Evolutionary conservation across 2,329 filamentous ascomycete genomes (phyloP).

Genomic region (Fusarium sp.): DNA sequence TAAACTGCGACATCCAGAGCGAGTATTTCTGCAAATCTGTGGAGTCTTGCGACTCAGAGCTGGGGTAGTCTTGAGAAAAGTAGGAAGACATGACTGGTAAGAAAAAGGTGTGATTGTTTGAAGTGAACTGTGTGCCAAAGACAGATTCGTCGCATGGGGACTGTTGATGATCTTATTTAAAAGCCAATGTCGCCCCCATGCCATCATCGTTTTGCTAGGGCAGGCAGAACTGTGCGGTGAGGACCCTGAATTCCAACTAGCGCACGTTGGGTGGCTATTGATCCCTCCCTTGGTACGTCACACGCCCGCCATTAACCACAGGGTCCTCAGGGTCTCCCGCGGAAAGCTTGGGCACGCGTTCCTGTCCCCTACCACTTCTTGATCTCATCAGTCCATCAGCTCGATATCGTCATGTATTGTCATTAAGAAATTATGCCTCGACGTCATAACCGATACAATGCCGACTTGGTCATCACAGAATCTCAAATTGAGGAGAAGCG

Average conservation of each 20-base stretch:
- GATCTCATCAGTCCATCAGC: neutral
- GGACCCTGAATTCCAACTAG: neutral
- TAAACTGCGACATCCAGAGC: neutral
- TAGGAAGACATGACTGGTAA: neutral
- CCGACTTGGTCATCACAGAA: conserved; percentile 70
- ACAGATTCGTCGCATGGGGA: neutral
- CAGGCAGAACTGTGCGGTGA: neutral
- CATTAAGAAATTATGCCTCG: fast-evolving
- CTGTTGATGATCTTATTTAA: neutral
- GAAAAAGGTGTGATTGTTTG: neutral
- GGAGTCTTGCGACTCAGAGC: neutral
- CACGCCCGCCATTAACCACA: neutral
- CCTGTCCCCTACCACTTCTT: neutral
- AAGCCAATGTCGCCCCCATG: neutral
- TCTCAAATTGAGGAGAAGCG: conserved; percentile 69
- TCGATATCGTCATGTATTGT: neutral
- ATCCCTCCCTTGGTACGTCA: neutral
- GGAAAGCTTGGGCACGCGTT: neutral
- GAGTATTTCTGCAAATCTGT: neutral
- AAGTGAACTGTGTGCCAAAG: neutral
- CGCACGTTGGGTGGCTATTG: neutral
- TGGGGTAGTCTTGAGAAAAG: neutral
- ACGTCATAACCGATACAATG: conserved; percentile 64
- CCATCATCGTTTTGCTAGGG: neutral
- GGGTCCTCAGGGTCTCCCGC: neutral